These are phyloP conservation scores for Talaromyces rugulosus DNA, from an alignment of 2,329 filamentous ascomycete genomes.

Conservation along the genomic window DNA sequence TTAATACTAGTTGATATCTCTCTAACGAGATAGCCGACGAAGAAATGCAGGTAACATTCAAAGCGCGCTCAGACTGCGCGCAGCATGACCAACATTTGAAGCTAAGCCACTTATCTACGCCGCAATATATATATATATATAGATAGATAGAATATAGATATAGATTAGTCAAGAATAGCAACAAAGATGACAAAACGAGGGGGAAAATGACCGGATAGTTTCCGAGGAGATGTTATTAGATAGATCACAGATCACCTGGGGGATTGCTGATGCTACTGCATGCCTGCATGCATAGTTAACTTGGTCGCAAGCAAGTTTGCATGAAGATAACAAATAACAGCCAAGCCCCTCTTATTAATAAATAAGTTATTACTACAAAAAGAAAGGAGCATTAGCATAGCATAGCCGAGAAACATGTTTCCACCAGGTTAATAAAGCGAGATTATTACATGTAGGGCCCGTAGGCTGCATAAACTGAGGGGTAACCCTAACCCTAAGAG, in stretches of 20 bases:
- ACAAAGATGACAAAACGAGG: no score
- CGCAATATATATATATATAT: no score
- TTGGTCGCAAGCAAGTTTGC: no score
- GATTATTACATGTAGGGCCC: neutral
- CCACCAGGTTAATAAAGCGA: no score
- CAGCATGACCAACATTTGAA: no score
- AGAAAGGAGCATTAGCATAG: neutral
- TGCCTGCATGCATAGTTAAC: neutral
- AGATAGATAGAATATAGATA: no score
- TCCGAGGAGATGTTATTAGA: neutral
- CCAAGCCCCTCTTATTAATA: neutral
- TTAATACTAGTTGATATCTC: no score
- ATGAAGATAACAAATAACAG: neutral
- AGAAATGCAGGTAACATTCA: neutral
- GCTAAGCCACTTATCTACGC: neutral
- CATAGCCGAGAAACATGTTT: neutral
- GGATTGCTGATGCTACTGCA: no score
- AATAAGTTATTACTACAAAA: neutral
- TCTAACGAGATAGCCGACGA: neutral
- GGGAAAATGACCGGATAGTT: neutral
- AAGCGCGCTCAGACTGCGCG: neutral
- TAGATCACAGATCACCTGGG: neutral
- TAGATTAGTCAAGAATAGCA: no score
- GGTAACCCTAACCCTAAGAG: neutral
- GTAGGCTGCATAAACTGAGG: neutral